Evolutionary conservation across 257 asterid genomes (phyloP).

Genomic region (Asclepias syriaca): DNA sequence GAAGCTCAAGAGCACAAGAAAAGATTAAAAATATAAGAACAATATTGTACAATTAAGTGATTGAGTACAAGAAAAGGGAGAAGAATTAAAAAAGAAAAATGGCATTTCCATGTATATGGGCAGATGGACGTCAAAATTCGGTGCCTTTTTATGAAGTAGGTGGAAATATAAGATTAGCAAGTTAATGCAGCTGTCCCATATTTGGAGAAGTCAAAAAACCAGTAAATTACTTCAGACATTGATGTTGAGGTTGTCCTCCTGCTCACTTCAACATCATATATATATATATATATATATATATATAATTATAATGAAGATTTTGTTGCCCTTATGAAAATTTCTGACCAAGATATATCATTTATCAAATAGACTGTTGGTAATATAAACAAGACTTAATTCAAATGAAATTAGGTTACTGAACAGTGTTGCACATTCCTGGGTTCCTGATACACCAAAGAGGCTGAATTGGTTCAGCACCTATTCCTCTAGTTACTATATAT

Average conservation of each 20-base stretch:
- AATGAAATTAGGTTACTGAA: slow-evolving; percentile 18
- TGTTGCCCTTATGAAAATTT: background rate
- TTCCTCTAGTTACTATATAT: slow-evolving; percentile 56
- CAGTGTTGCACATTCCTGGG: slow-evolving; percentile 84
- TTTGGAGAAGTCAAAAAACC: background rate
- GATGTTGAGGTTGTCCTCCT: slow-evolving; percentile 7
- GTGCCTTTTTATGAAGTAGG: background rate
- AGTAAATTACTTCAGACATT: background rate
- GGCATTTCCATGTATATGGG: background rate
- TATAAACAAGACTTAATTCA: too few relatives aligned
- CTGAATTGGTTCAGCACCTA: slow-evolving; percentile 84
- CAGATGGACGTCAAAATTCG: background rate
- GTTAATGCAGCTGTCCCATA: slow-evolving; percentile 4
- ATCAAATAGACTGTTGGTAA: too few relatives aligned
- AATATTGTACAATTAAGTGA: background rate
- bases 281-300: background rate
- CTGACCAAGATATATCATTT: background rate
- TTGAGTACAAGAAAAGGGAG: slow-evolving; percentile 6
- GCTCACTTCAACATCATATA: slow-evolving; percentile 1
- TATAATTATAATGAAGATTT: background rate
- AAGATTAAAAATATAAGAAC: background rate
- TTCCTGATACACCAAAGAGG: slow-evolving; percentile 94
- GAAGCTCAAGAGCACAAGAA: background rate
- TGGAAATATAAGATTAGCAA: slow-evolving; percentile 9
- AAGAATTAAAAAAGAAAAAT: background rate